These are phyloP conservation scores for Tuber melanosporum DNA, from an alignment of 495 filamentous ascomycete species.

Conservation along the genomic window DNA sequence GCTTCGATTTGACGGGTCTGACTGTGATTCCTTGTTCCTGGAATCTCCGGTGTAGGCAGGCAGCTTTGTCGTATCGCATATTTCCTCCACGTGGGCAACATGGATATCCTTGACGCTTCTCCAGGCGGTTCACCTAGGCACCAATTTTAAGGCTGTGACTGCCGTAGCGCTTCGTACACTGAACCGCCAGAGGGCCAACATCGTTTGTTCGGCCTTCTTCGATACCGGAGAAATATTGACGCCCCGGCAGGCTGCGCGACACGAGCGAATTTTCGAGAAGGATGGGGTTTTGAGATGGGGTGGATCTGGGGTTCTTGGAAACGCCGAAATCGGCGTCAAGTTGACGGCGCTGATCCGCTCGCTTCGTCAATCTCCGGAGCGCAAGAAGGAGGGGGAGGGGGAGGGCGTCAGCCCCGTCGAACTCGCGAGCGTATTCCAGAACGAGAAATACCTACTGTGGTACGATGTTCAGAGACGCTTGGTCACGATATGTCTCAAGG, in stretches of 20 bases:
- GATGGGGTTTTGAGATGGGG: slow-evolving; percentile 58
- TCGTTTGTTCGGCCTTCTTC: slow-evolving; percentile 62
- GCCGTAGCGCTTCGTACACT: slow-evolving; percentile 77
- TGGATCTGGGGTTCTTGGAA: slow-evolving; percentile 48
- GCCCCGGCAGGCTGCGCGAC: slow-evolving; percentile 56
- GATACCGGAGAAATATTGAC: slow-evolving; percentile 50
- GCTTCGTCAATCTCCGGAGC: slow-evolving; percentile 28
- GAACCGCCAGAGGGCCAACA: slow-evolving; percentile 78
- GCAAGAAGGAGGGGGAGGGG: neutral
- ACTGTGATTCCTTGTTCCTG: neutral
- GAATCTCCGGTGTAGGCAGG: slow-evolving; percentile 52
- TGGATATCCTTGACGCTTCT: slow-evolving; percentile 69
- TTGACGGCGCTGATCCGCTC: slow-evolving; percentile 32
- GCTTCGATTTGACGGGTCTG: neutral
- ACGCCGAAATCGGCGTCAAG: slow-evolving; percentile 49
- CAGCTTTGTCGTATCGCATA: slow-evolving; percentile 67
- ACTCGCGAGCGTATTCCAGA: slow-evolving; percentile 50
- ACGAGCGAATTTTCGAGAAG: slow-evolving; percentile 67
- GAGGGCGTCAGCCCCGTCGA: slow-evolving; percentile 41
- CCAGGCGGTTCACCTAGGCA: slow-evolving; percentile 64
- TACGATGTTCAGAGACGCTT: slow-evolving; percentile 45
- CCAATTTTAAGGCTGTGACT: slow-evolving; percentile 79
- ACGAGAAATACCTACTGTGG: slow-evolving; percentile 54
- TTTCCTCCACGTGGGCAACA: slow-evolving; percentile 64
- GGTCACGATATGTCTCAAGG: slow-evolving; percentile 62